Base-by-base conservation (phyloP, 257 asterid genomes). In the Plectranthus barbatus region DNA sequence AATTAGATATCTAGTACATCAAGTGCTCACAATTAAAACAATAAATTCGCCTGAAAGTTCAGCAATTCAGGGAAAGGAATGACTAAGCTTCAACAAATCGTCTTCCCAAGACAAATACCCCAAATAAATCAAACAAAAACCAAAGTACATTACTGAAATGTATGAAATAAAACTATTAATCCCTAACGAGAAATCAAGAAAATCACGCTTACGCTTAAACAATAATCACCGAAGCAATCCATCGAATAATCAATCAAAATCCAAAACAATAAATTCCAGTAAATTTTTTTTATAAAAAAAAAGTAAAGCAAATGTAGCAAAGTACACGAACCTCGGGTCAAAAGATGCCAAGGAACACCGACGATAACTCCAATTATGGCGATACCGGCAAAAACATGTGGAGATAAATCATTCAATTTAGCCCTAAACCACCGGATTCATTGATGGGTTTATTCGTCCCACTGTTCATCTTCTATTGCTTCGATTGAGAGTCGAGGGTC, bases 271-370 rank as follows among this genome's bases (percentile, higher is more conserved):
- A 40, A 5, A n/a, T n/a, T n/a, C n/a, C n/a, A n/a, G n/a, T n/a
- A n/a, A n/a, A n/a, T n/a, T n/a, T n/a, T n/a, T n/a, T n/a, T n/a
- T n/a, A n/a, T n/a, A n/a, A n/a, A n/a, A n/a, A 15, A 12, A n/a
- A 31, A 8, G 7, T 39, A n/a, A 3, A 12, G 3, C n/a, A 6
- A 21, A 10, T 0, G 11, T 0, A 40, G 20, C 14, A 9, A 40
- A 34, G 3, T 9, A 11, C 0, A 62, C 71, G 18, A 37, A 85
- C 96, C 96, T 77, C 78, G 82, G 69, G 56, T 80, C 90, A 71
- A 82, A 48, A 80, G 60, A 78, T 89, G 86, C 93, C 91, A 89
- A 1, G 95, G 91, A 23, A 84, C 75, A 15, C 86, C 94, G 61
- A 83, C 78, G 70, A 84, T 11, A 54, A 65, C 80, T 18, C 87